phyloP scores from a whole-genome alignment of 495 filamentous ascomycete species.

The Penicillium crystallinum region DNA sequence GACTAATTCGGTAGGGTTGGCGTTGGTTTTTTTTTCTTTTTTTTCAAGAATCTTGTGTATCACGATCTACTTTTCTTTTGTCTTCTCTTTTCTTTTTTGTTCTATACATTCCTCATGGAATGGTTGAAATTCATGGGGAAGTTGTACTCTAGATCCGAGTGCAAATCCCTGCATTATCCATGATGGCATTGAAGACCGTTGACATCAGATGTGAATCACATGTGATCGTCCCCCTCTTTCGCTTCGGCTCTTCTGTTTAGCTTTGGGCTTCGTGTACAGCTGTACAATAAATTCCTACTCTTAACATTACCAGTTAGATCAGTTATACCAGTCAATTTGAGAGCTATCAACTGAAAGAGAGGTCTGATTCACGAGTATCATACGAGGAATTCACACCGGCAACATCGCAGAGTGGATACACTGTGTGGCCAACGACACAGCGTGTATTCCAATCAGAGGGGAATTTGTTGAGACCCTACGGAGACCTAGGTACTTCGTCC shows the following conservation, averaged over 20 bases:
- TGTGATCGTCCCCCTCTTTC: neutral
- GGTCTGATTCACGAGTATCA: neutral
- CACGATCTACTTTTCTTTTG: conserved; percentile 6
- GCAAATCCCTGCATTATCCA: no score
- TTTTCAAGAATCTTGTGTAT: conserved; percentile 3
- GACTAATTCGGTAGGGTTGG: conserved; percentile 15
- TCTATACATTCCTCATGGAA: neutral
- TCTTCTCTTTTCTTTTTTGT: neutral
- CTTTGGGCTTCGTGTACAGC: neutral
- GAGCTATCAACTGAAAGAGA: neutral
- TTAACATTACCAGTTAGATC: no score
- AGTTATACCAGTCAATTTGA: neutral
- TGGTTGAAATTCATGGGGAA: neutral
- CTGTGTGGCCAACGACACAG: conserved; percentile 4
- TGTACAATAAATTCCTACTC: neutral
- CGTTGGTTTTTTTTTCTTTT: conserved; percentile 11
- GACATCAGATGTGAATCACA: neutral
- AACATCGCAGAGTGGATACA: neutral
- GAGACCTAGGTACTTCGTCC: neutral
- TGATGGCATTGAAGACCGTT: no score
- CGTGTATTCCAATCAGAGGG: conserved; percentile 13
- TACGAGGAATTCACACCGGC: neutral
- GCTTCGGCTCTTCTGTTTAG: neutral
- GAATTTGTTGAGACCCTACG: conserved; percentile 5
- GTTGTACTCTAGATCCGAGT: no score